Conservation (phyloP, 2,329 filamentous ascomycete species). For the Claviceps africana region DNA sequence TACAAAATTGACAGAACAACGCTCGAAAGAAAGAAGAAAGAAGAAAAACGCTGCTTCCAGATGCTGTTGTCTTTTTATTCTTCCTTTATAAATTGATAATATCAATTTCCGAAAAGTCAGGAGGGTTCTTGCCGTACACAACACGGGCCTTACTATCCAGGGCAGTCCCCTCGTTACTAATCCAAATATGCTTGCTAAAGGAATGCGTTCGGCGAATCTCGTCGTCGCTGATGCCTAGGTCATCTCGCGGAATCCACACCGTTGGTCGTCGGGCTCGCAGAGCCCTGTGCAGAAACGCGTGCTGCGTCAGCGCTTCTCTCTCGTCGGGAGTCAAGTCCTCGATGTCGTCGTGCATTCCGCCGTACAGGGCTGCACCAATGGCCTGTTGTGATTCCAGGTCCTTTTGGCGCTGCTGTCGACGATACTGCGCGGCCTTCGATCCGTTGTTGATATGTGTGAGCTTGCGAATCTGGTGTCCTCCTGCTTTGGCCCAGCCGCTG, state of each 20-base stretch:
- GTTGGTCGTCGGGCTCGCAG: constrained; percentile 72
- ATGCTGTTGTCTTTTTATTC: too few species aligned
- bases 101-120: constrained; percentile 80
- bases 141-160: constrained; percentile 73
- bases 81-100: constrained; percentile 57
- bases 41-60: too few species aligned
- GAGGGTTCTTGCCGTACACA: constrained; percentile 71
- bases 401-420: constrained; percentile 33
- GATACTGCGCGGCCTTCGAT: constrained; percentile 31
- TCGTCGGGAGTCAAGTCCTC: constrained; percentile 88
- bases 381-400: constrained; percentile 60
- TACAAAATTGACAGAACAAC: too few species aligned
- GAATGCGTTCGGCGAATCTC: constrained; percentile 67
- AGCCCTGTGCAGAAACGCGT: constrained; percentile 84
- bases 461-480: constrained; percentile 34
- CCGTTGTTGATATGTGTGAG: constrained; percentile 22
- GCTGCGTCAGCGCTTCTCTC: constrained; percentile 68
- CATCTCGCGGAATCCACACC: constrained; percentile 87
- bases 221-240: constrained; percentile 80
- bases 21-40: too few species aligned
- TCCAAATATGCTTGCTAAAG: constrained; percentile 73
- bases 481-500: constrained; percentile 29
- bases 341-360: constrained; percentile 80
- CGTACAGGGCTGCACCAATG: constrained; percentile 71
- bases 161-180: constrained; percentile 84